Evolutionary conservation across 140 eudicot genomes (phyloP).

Genomic region (Artemisia princeps): DNA sequence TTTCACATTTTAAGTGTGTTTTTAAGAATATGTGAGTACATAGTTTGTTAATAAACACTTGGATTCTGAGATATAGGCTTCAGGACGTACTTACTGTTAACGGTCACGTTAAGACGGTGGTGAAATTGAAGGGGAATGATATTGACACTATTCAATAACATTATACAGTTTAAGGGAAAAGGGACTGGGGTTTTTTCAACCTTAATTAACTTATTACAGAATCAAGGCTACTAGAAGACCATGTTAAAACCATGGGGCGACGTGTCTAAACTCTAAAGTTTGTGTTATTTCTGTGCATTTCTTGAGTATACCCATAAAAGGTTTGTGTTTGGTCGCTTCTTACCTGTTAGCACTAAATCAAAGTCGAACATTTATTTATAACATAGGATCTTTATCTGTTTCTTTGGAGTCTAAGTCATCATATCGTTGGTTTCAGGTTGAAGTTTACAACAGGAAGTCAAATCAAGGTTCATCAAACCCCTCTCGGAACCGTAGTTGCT

Average conservation of each 20-base stretch:
- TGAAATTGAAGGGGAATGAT: conserved; percentile 76
- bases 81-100: conserved; percentile 70
- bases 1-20: conserved; percentile 5
- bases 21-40: not conserved
- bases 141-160: conserved; percentile 42
- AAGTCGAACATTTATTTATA: conserved; percentile 19
- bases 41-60: not conserved
- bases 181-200: too few species aligned
- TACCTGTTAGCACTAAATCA: conserved; percentile 27
- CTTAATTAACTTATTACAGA: too few species aligned
- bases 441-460: too few species aligned
- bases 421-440: too few species aligned
- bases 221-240: not conserved
- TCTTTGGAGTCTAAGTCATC: too few species aligned
- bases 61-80: conserved; percentile 35
- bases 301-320: conserved; percentile 19
- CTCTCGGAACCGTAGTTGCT: too few species aligned
- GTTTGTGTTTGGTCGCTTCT: conserved; percentile 32
- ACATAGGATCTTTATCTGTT: conserved; percentile 1
- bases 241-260: conserved; percentile 21
- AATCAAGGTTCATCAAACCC: too few species aligned
- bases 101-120: conserved; percentile 84
- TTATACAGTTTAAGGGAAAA: too few species aligned
- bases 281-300: conserved; percentile 29
- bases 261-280: conserved; percentile 24